Base-by-base conservation (phyloP, 306 rosid species). In the Purshia tridentata region DNA sequence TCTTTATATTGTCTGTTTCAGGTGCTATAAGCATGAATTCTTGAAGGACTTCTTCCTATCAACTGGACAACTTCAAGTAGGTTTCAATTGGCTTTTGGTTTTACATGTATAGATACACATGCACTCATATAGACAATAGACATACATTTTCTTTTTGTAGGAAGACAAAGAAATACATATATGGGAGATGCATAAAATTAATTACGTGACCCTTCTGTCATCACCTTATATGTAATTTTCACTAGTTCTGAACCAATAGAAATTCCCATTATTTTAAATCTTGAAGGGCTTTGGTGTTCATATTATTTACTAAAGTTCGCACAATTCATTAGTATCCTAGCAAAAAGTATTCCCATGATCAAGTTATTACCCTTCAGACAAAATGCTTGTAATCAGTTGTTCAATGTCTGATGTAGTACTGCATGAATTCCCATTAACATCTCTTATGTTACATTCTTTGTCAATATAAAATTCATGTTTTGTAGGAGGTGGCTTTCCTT, bases 61-160 rank as follows among this genome's bases (percentile, higher is more conserved):
- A 71, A 88, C 94, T 29, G 98, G 98, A 72, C 97, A 94, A 77
- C 95, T 91, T 72, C 96, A 94, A 65, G 98, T 94, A 91, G 35
- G 94, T 77, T 65, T 71, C 70, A 64, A 18, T 75, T 74, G 49
- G 39, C 48, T 71, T 46, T 79, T 46, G 35, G 57, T 67, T 47
- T 20, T 22, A 9, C 61, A 23, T 42, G 55, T 44, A 48, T 37
- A 54, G 22, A 47, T 65, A 50, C 63, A 76, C 71, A 18, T 58
- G 72, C 55, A 72, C 76, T 69, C 50, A 59, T 4, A 23, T 19
- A 40, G 35, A 67, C 23, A 12, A 49, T 29, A 56, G 61, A 56
- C 61, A 4, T 29, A 35, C 45, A 23, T 29, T 49, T n/a, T 67
- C 37, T 29, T 29, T 29, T 35, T 49, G 37, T 18, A 8, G 72